Evolutionary conservation across 2,329 filamentous ascomycete genomes (phyloP).

Genomic region (Trichoderma sp.): DNA sequence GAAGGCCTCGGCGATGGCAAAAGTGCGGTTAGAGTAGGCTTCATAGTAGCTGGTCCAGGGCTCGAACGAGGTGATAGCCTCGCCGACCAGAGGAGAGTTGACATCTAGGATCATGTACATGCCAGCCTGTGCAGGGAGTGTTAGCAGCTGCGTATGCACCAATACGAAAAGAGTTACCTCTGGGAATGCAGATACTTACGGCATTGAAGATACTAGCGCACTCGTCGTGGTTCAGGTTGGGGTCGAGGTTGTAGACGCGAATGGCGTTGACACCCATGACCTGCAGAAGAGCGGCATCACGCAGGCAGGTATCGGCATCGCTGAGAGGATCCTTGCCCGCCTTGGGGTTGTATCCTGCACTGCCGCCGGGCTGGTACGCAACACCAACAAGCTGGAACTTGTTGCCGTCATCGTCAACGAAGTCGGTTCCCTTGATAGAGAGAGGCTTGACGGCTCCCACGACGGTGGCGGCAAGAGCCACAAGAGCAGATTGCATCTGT

Average conservation of each 20-base stretch:
- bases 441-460: constrained; percentile 58
- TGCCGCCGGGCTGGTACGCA: constrained; percentile 68
- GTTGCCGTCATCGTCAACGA: constrained; percentile 58
- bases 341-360: constrained; percentile 57
- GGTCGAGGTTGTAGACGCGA: constrained; percentile 68
- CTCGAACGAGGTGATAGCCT: constrained; percentile 53
- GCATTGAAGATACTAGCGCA: constrained; percentile 68
- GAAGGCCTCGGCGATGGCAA: constrained; percentile 66
- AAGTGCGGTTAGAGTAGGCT: constrained; percentile 63
- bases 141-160: background rate
- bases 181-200: constrained; percentile 30
- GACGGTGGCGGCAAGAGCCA: constrained; percentile 53
- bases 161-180: background rate
- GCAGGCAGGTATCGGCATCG: constrained; percentile 55
- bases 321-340: constrained; percentile 59
- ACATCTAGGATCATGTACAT: constrained; percentile 70
- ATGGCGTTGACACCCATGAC: constrained; percentile 64
- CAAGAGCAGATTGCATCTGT: constrained; percentile 45
- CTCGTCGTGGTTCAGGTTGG: constrained; percentile 63
- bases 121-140: constrained; percentile 45
- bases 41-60: constrained; percentile 61
- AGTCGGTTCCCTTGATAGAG: constrained; percentile 55
- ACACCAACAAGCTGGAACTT: constrained; percentile 66
- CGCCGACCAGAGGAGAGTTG: constrained; percentile 61
- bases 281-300: constrained; percentile 66